Conservation (phyloP, 2,329 filamentous ascomycete genomes). For the Neofusicoccum sp. region DNA sequence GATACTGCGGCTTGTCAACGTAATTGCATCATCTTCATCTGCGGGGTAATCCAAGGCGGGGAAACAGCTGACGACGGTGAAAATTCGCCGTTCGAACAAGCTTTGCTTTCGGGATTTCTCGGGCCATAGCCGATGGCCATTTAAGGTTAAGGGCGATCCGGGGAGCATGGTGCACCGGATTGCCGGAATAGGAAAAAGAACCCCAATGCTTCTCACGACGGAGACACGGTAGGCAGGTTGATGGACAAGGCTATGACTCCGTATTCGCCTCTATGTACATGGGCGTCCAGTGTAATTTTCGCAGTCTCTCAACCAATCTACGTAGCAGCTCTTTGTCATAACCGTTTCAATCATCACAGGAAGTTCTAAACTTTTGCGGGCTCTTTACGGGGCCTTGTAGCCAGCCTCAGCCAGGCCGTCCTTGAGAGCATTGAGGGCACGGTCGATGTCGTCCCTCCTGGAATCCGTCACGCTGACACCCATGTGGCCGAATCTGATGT, state of each 20-base stretch:
- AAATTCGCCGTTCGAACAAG: not conserved
- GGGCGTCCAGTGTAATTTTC: not conserved
- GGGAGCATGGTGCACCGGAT: not conserved
- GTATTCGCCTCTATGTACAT: not conserved
- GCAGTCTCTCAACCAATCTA: not conserved
- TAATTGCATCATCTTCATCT: no score
- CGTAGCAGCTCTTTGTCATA: not conserved
- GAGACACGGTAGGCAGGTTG: not conserved
- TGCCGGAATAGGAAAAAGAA: constrained; percentile 2
- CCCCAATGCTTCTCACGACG: not conserved
- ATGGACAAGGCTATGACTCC: not conserved
- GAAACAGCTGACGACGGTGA: no score
- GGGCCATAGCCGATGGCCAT: not conserved
- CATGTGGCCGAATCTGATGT: constrained; percentile 97
- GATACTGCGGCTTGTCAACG: no score
- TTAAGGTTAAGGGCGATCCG: not conserved
- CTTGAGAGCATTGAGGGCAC: constrained; percentile 77
- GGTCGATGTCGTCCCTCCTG: constrained; percentile 77
- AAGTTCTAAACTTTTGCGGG: not conserved
- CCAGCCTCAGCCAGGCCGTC: constrained; percentile 75
- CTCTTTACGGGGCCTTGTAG: constrained; percentile 46
- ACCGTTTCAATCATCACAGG: not conserved
- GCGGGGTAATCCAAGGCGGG: no score
- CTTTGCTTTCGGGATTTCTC: not conserved
- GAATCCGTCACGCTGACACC: constrained; percentile 88